A percentile compares a stretch with the other conserved stretches of the same genome.
Evolutionary conservation across 768 basidiomycete genomes (phyloP).

Genomic region (Fibroporia radiculosa): DNA sequence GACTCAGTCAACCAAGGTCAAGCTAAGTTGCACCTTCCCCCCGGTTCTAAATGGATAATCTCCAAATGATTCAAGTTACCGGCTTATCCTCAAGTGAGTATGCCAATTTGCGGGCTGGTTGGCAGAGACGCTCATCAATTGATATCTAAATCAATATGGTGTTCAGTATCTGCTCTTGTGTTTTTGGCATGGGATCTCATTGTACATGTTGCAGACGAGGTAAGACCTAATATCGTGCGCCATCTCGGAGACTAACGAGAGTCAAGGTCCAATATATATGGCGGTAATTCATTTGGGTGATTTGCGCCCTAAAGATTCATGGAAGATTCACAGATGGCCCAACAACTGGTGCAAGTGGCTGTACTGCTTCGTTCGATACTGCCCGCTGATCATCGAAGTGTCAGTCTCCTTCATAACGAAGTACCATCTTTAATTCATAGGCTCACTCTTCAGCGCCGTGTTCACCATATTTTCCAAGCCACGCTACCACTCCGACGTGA

Average conservation of each 20-base stretch:
- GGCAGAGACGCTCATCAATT: no score
- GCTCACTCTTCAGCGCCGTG: background rate
- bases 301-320: no score
- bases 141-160: no score
- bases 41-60: no score
- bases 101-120: no score
- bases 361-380: background rate
- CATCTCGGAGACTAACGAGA: no score
- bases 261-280: background rate
- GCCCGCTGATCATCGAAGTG: background rate
- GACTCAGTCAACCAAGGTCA: no score
- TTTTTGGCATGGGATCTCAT: background rate
- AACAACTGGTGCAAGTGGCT: background rate
- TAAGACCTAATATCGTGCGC: no score
- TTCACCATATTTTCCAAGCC: background rate
- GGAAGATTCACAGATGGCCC: background rate
- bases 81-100: no score
- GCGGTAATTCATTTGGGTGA: background rate
- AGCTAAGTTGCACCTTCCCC: no score
- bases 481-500: background rate
- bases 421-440: no score
- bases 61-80: no score
- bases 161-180: background rate
- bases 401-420: background rate
- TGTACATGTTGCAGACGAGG: background rate